Evolutionary conservation across 2,329 filamentous ascomycete species (phyloP), one percentile per base, ranked within the genome.

Genomic region (Trichoderma pleuroti): DNA sequence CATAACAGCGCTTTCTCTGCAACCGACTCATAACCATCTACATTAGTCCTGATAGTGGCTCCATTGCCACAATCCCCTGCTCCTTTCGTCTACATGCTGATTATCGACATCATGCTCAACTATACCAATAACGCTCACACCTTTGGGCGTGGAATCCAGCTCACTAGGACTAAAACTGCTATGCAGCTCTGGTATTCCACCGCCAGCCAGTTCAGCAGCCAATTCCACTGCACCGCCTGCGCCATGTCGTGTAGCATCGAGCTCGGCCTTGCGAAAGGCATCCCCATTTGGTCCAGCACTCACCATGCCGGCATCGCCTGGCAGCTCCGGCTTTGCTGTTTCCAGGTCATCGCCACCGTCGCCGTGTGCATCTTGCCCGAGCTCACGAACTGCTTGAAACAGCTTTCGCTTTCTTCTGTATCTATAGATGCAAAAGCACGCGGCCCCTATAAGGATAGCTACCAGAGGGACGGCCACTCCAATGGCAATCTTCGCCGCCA

Each of bases 121-220:
- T 0, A 4, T 2, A 4, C 24, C 21, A 52, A 52, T 0, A 2
- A 2, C 46, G 7, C 1, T 21, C 11, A 4, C 14, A 7, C 21
- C 21, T 8, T 24, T 24, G 1, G 46, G 7, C 21, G 0, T 52
- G 5, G 46, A 49, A 49, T 49, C 46, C 0, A 49, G n/a, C 1
- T 49, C 46, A 1, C 46, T 1, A 1, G 11, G 46, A 0, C 46
- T 0, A 24, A 11, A 1, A 3, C 2, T 2, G 2, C 42, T 0
- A 46, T 46, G 10, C 42, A 49, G 14, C 46, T 52, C 46, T 52
- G 21, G 0, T 8, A 52, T 3, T 24, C 21, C 21, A 14, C 46
- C 21, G 1, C 46, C 10, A 52, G 46, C 5, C 11, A 52, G 0
- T 24, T 24, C 46, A 3, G 46, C n/a, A 52, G 21, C 0, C 1